Base-by-base conservation (phyloP, 495 filamentous ascomycete genomes). In the Daldinia caldariorum region DNA sequence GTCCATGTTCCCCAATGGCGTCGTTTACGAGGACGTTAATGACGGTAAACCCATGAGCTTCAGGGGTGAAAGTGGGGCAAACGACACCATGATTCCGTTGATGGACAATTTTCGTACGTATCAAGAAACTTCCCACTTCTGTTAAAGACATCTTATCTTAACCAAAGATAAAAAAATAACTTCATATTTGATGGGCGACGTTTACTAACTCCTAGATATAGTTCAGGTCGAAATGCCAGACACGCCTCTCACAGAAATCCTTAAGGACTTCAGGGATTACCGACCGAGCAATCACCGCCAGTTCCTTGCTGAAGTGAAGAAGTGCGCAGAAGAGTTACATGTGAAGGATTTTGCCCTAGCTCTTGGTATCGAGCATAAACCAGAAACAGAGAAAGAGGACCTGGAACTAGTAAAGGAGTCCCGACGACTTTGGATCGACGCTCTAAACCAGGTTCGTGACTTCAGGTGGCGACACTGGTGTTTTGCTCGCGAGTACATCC, bases 391-490 rank as follows among this genome's bases (percentile, higher is more conserved):
- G 9, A 71, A 63, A 1, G 71, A 78, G 39, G 75, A 79, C 6
- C 18, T 54, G 18, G 34, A 62, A 14, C 58, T 72, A 12, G 59
- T 78, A 41, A 72, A 68, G 62, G 85, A 89, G 67, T 78, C 77
- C 0, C 69, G 79, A 5, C 49, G 76, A 6, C 82, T 93, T 2
- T 95, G 94, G 79, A 83, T 97, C 5, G 82, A 85, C 70, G 83
- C 88, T 0, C 78, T 97, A 20, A 89, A 97, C 76, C 90, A 97
- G 77, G 91, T 97, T 10, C 88, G 94, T 57, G 92, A 94, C 72
- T 97, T 97, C 81, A 82, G 94, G 64, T 97, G 94, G 94, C 84
- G 94, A 3, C 94, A 97, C 74, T 97, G 94, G 94, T 89, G 93
- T 67, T 97, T 97, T 72, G 93, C 93, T n/a, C 83, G 92, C 20